Base-by-base conservation (phyloP, 805 yeast species). In the Saccharomycopsis fodiens region DNA sequence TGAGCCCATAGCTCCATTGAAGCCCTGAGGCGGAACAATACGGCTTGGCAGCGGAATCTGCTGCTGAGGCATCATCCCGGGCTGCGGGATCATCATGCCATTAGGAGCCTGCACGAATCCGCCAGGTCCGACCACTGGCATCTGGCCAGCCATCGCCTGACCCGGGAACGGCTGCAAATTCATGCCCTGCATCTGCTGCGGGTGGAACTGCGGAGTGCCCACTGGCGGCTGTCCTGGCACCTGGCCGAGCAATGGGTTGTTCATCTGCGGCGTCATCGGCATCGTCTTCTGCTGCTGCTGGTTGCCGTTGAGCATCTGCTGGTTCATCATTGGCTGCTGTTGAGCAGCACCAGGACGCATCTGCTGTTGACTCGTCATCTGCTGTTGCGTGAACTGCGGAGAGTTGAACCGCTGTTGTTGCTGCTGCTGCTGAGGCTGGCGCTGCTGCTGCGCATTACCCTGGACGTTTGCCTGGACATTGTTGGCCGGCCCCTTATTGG, bases 101-200 rank as follows among this genome's bases (percentile, higher is more conserved):
- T 42, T 46, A 12, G 50, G 50, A 2, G 35, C 39, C 29, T 37
- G 44, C 25, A 46, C 44, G 27, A 43, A 43, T 13, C 46, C 46
- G 15, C 30, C 32, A 5, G 44, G 44, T 4, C 30, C 44, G n/a
- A 43, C 21, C 16, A 13, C 35, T 15, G 43, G 43, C 29, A 25
- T 25, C 12, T 22, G 36, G 5, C 35, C 35, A n/a, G 21, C 17
- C 35, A 40, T 40, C 4, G 19, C 31, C 30, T 43, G 42, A 36
- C 23, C 15, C n/a, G 46, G 42, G 19, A 20, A 13, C 21, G 42
- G 35, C 19, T 35, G 42, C 20, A 43, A 13, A 13, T 35, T 27
- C 21, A 37, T 43, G 5, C 46, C 46, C 25, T 36, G 46, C 36
- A 42, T 42, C 25, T 37, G 42, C 17, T 39, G 35, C 7, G 37